These are phyloP conservation scores for Nasturtium officinale DNA, from an alignment of 345 rosid genomes.

Conservation along the genomic window DNA sequence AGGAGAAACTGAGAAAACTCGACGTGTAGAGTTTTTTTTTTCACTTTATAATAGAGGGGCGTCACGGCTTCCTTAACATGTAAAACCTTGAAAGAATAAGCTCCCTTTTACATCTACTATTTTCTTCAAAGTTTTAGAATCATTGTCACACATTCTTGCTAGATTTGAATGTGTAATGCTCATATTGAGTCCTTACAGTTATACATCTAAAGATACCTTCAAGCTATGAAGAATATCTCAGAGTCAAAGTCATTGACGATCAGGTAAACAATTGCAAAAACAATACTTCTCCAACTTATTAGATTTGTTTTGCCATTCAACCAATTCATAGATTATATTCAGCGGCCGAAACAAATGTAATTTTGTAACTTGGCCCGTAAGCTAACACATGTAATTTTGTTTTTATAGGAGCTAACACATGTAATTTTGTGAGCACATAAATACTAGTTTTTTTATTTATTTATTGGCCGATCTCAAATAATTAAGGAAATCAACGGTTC, in stretches of 20 bases:
- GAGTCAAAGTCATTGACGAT: slow-evolving; percentile 88
- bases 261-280: slow-evolving; percentile 53
- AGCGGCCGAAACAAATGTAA: no score
- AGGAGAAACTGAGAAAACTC: background rate
- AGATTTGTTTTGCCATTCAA: slow-evolving; percentile 9
- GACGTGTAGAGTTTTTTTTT: no score
- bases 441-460: no score
- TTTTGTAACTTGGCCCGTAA: slow-evolving; percentile 27
- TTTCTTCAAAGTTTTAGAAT: slow-evolving; percentile 16
- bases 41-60: no score
- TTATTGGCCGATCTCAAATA: no score
- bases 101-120: background rate
- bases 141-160: slow-evolving; percentile 13
- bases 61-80: background rate
- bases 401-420: no score
- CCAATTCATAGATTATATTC: no score
- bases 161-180: slow-evolving; percentile 25
- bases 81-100: slow-evolving; percentile 1
- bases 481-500: background rate
- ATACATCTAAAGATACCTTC: slow-evolving; percentile 92
- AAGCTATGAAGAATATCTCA: slow-evolving; percentile 96
- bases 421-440: no score
- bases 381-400: background rate
- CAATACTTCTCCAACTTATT: background rate
- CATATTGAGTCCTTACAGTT: slow-evolving; percentile 52